Percentiles rank a stretch among this genome's conserved stretches.
phyloP scores from a whole-genome alignment of 306 rosid species.

The Vigna nakashimae region DNA sequence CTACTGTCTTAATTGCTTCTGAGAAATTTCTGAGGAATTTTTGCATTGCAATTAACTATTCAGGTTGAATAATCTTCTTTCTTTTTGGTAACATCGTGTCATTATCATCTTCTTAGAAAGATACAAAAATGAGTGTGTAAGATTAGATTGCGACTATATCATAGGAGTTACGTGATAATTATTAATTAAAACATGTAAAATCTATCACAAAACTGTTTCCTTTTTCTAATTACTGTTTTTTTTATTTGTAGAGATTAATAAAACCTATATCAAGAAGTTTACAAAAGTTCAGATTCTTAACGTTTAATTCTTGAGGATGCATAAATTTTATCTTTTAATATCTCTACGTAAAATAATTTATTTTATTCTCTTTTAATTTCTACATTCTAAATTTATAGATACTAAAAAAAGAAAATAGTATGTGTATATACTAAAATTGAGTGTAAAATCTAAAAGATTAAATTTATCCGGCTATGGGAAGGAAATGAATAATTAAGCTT shows the following conservation, averaged over 20 bases:
- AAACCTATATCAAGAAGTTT: too few relatives aligned
- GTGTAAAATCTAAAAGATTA: too few relatives aligned
- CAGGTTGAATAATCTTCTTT: slow-evolving; percentile 16
- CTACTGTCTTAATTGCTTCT: slow-evolving; percentile 32
- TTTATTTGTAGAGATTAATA: background rate
- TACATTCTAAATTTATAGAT: too few relatives aligned
- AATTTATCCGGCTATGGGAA: too few relatives aligned
- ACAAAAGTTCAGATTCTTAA: too few relatives aligned
- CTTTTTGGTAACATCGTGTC: background rate
- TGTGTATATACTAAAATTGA: too few relatives aligned
- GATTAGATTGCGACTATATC: background rate
- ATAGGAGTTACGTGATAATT: background rate
- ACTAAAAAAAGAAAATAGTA: too few relatives aligned
- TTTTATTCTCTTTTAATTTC: too few relatives aligned
- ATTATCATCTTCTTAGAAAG: slow-evolving; percentile 1
- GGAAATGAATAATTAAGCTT: too few relatives aligned
- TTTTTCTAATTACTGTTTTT: background rate
- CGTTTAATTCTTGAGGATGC: too few relatives aligned
- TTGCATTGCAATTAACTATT: background rate
- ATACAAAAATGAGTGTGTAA: background rate
- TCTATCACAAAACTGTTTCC: background rate
- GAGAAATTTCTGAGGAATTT: slow-evolving; percentile 14
- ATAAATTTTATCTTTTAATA: too few relatives aligned
- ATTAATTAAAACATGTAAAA: background rate
- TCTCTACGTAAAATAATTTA: too few relatives aligned